A percentile compares a stretch with the other conserved stretches of the same genome.
phyloP scores from a whole-genome alignment of 192 early-diverging fungal genomes.

The Geosiphon pyriformis region DNA sequence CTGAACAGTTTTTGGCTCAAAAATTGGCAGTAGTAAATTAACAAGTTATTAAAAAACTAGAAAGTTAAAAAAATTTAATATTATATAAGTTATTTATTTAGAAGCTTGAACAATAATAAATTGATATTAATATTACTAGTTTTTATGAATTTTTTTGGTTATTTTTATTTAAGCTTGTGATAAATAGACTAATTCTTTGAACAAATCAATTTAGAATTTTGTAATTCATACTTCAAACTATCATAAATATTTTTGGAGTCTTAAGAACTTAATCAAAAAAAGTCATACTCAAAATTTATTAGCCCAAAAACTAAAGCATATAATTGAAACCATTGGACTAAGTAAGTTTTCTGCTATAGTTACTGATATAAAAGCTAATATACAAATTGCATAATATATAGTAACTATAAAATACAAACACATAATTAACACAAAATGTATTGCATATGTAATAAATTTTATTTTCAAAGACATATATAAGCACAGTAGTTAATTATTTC shows the following conservation, averaged over 20 bases:
- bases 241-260: background rate
- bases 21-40: background rate
- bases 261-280: background rate
- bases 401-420: too few species aligned
- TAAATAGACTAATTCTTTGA: background rate
- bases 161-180: background rate
- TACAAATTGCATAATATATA: too few species aligned
- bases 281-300: too few species aligned
- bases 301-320: too few species aligned
- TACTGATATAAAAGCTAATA: too few species aligned
- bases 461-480: too few species aligned
- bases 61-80: conserved; percentile 4
- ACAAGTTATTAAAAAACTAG: background rate
- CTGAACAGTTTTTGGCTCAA: background rate
- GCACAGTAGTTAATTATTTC: background rate
- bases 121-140: background rate
- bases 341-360: too few species aligned
- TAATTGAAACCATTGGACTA: too few species aligned
- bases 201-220: background rate
- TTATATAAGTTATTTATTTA: background rate
- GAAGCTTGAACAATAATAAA: background rate
- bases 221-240: background rate
- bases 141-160: too few species aligned
- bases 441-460: background rate
- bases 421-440: too few species aligned